phyloP scores from a whole-genome alignment of 2,329 filamentous ascomycete species.

The Dichotomopilus funicola region DNA sequence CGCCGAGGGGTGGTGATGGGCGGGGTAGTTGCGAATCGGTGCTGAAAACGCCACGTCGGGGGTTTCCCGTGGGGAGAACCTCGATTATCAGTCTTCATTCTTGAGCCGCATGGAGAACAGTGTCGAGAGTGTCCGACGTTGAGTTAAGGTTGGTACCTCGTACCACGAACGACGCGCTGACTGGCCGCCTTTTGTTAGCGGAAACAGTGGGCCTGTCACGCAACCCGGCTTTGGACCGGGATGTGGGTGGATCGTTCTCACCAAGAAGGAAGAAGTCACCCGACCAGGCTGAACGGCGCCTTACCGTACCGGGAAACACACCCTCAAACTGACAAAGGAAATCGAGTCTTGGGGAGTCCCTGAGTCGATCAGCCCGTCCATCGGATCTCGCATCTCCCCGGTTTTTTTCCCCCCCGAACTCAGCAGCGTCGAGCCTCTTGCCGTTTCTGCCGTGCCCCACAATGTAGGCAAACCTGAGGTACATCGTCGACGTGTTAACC shows the following conservation, averaged over 20 bases:
- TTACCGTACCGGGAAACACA: neutral
- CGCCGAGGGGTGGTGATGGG: neutral
- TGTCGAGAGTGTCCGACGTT: conserved; percentile 8
- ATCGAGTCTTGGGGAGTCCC: neutral
- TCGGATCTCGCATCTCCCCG: too few species aligned
- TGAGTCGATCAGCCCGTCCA: too few species aligned
- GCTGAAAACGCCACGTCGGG: neutral
- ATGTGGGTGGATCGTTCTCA: too few species aligned
- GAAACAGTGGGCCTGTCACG: neutral
- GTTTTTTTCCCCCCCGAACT: neutral
- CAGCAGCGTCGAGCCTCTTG: neutral
- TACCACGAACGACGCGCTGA: conserved; percentile 1
- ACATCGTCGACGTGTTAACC: neutral
- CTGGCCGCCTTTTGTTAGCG: conserved; percentile 1
- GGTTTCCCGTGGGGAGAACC: neutral
- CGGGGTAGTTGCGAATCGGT: neutral
- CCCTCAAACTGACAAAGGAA: neutral
- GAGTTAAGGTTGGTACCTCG: conserved; percentile 12
- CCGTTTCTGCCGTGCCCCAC: neutral
- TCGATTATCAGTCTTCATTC: too few species aligned
- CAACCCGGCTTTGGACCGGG: neutral
- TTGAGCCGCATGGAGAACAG: conserved; percentile 6
- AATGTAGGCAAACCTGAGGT: too few species aligned
- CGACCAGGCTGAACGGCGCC: neutral
- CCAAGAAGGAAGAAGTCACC: neutral